Evolutionary conservation across 1,284 basidiomycete species (phyloP).

Genomic region (Sanghuangporus weigelae): DNA sequence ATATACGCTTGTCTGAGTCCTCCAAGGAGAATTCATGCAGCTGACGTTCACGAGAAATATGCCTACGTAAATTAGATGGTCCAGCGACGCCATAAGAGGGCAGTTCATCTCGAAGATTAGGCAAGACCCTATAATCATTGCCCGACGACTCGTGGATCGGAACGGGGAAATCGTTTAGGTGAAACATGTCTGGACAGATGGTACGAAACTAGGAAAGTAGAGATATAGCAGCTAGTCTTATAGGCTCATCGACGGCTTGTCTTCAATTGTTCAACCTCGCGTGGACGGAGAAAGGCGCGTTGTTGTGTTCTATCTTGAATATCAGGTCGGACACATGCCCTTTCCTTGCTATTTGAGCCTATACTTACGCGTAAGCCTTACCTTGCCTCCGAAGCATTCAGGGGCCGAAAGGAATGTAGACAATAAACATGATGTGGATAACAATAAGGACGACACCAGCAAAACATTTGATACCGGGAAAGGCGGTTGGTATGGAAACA

Average conservation of each 20-base stretch:
- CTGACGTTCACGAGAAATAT: neutral
- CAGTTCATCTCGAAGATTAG: neutral
- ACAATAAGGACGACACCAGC: neutral
- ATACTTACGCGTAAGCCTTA: no score
- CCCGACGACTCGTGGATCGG: neutral
- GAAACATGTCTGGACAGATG: neutral
- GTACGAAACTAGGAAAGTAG: neutral
- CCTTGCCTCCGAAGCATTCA: no score
- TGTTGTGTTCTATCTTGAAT: neutral
- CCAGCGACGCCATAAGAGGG: conserved; percentile 3
- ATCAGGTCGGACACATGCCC: neutral
- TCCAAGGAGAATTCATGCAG: conserved; percentile 9
- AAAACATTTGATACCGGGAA: neutral
- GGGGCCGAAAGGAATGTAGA: neutral
- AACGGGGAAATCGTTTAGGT: neutral
- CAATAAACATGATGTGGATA: neutral
- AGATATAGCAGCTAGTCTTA: neutral
- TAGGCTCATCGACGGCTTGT: neutral
- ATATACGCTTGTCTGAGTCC: neutral
- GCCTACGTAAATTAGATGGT: neutral
- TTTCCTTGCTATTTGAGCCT: neutral
- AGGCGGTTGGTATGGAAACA: neutral
- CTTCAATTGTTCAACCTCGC: neutral
- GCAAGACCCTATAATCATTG: neutral
- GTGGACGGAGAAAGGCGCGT: neutral